Base-by-base conservation (phyloP, 148 eudicot species). In the Dysphania ambrosioides region DNA sequence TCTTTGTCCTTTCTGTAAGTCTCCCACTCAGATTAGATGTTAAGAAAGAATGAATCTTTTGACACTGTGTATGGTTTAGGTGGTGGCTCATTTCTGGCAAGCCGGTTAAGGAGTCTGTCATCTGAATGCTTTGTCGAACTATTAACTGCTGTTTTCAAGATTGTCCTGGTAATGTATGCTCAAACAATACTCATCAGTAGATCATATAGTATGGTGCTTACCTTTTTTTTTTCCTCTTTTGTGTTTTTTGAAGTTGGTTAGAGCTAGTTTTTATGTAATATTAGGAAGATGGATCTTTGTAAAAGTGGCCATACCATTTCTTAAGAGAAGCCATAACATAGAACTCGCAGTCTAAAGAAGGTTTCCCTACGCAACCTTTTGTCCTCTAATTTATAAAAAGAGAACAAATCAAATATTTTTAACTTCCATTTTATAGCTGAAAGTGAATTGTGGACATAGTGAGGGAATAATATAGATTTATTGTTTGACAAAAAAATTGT, bases 81-180 rank as follows among this genome's bases (percentile, higher is more conserved):
- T 79, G 96, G 89, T 58, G 87, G 98, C 74, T 87, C 93, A 72
- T 91, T 96, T 41, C 93, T 93, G 71, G 98, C 93, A 67, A 88
- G 88, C 85, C 88, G 85, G 83, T 79, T 93, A 85, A 93, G 91
- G 88, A 89, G 90, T 72, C 77, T 93, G 78, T 84, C 97, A 74
- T 85, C 95, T 75, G 98, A 93, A 77, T 81, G 88, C 90, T 93
- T 93, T 79, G 81, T 89, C 70, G 91, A 93, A 75, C 88, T 93
- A 65, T 77, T 93, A 68, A 75, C 80, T 75, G 85, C 91, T 79
- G 86, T 93, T 75, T 93, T 88, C 85, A 83, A 74, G 81, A 87
- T 93, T 75, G 93, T 90, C 77, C 86, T 81, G 98, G 98, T 93
- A 93, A 90, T 82, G 88, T 82, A 70, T 77, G 79, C 82, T 76